Percentiles rank a stretch among this genome's conserved stretches.
phyloP scores from a whole-genome alignment of 495 filamentous ascomycete genomes.

The Parathielavia appendiculata region DNA sequence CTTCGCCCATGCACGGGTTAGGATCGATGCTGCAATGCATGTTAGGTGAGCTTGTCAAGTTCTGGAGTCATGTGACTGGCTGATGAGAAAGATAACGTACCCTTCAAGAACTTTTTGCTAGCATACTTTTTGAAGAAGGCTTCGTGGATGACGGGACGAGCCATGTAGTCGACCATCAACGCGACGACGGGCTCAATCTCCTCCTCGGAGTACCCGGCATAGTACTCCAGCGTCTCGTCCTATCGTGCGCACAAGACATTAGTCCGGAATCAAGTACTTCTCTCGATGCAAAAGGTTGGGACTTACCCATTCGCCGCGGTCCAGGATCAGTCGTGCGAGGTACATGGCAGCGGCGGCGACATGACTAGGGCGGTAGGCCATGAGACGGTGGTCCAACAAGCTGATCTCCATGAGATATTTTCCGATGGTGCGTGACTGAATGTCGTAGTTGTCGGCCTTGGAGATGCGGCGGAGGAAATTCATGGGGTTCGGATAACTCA shows the following conservation, averaged over 20 bases:
- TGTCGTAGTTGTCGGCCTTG: conserved; percentile 97
- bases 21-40: conserved; percentile 66
- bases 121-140: conserved; percentile 99
- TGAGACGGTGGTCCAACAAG: conserved; percentile 86
- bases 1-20: conserved; percentile 91
- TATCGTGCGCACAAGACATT: conserved; percentile 27
- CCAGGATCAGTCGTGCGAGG: conserved; percentile 79
- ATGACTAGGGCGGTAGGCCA: conserved; percentile 79
- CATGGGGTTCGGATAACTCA: conserved; percentile 99
- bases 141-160: conserved; percentile 80
- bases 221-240: conserved; percentile 86
- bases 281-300: neutral
- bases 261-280: neutral
- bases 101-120: conserved; percentile 96
- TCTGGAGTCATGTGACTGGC: neutral
- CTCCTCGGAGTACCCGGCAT: conserved; percentile 86
- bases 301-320: conserved; percentile 84
- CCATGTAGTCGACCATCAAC: conserved; percentile 93
- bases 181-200: conserved; percentile 89
- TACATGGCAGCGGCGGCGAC: conserved; percentile 94
- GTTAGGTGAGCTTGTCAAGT: conserved; percentile 27
- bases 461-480: conserved; percentile 98
- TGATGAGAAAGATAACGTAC: conserved; percentile 40
- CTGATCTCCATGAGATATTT: conserved; percentile 99
- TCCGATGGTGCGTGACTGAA: conserved; percentile 90